Base-by-base conservation (phyloP, 2,329 filamentous ascomycete genomes). In the Aspergillus texensis region DNA sequence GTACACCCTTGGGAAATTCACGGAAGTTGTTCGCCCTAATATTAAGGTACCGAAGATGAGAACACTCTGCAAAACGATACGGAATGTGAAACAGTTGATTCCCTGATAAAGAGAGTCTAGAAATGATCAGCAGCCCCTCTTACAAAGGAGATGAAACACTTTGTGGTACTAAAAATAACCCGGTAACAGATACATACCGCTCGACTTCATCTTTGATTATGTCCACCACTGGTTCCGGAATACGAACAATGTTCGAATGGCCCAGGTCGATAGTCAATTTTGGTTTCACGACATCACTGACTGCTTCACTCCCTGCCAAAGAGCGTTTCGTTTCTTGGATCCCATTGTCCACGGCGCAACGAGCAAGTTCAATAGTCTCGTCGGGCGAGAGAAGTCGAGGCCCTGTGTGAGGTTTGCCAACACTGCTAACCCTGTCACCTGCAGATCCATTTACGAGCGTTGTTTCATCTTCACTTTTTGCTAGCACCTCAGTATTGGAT, bases 1-100 rank as follows among this genome's bases (percentile, higher is more conserved):
- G 66, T 82, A 90, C 88, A 68, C 84, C 84, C 71, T 84, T 83
- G 53, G 89, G 89, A 70, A 91, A 89, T 73, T 89, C 85, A 67
- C 84, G 77, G 61, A 84, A 82, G 58, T 79, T 79, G 63, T 84
- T 84, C 14, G 79, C 77, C 58, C 82, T 78, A 57, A 84, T 80
- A 64, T 84, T 84, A 53, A 84, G 80, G 66, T 84, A 84, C 36
- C 79, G 78, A 52, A 84, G 77, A 68, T 82, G 80, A 21, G 74
- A 78, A 65, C 82, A 84, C 67, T 82, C 80, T 12, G 79, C 77
- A 56, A 84, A 83, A 12, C 80, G 80, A 62, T 78, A 78, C 2
- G 82, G 81, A 43, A 84, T 81, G 61, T 81, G 77, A 60, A 80
- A 78, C n/a, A 85, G 77, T 54, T 82, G 78, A 60, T 85, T 85